These are phyloP conservation scores for Chrysanthemum seticuspe DNA, from an alignment of 129 eudicot genomes.

Conservation along the genomic window DNA sequence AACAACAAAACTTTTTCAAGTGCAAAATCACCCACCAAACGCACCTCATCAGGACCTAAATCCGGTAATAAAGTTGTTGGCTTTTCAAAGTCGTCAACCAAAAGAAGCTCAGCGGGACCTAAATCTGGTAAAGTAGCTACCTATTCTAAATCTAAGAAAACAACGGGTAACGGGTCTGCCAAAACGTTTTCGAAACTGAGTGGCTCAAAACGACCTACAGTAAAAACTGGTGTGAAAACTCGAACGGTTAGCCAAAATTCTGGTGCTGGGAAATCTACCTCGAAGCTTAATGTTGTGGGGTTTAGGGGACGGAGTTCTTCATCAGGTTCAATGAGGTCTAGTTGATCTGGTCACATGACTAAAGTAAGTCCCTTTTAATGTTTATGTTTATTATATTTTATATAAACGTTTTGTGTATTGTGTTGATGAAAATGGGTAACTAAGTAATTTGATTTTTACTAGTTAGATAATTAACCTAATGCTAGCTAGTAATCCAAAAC, in stretches of 20 bases:
- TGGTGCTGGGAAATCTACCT: constrained; percentile 32
- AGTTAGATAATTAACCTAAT: too few species aligned
- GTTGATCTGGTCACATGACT: not conserved
- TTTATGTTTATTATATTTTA: constrained; percentile 4
- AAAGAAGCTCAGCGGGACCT: constrained; percentile 25
- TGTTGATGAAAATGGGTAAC: not conserved
- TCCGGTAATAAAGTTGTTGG: constrained; percentile 32
- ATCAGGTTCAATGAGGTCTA: constrained; percentile 21
- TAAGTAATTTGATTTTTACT: too few species aligned
- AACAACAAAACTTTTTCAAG: constrained; percentile 30
- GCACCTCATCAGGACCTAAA: constrained; percentile 33
- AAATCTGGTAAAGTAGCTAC: constrained; percentile 37
- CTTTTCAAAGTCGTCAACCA: constrained; percentile 35
- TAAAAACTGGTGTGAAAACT: constrained; percentile 34
- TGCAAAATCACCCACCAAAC: constrained; percentile 40
- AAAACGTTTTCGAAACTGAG: constrained; percentile 30
- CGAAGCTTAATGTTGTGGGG: constrained; percentile 79
- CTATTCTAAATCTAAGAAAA: constrained; percentile 30
- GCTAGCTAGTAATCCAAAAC: too few species aligned
- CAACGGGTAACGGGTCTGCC: constrained; percentile 5
- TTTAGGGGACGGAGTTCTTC: constrained; percentile 86
- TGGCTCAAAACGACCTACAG: constrained; percentile 26
- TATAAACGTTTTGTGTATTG: not conserved
- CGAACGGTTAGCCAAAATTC: constrained; percentile 30
- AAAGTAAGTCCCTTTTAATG: constrained; percentile 14